These are phyloP conservation scores for Brassica juncea DNA, from an alignment of 345 rosid genomes.

Conservation along the genomic window DNA sequence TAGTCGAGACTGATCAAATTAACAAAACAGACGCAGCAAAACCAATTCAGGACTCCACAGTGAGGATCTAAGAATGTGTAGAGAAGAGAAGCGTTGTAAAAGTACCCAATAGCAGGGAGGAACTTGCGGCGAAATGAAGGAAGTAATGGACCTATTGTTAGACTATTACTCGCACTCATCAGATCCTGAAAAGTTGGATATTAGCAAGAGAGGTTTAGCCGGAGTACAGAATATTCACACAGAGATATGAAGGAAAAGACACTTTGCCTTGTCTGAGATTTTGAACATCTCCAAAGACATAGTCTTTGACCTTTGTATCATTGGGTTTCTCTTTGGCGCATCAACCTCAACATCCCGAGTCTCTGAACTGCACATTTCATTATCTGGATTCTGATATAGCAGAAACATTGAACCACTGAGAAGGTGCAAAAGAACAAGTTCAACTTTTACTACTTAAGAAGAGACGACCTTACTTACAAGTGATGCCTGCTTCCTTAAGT, in stretches of 20 bases:
- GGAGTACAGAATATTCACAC: not conserved
- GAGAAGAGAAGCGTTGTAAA: conserved; percentile 27
- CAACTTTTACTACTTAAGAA: not conserved
- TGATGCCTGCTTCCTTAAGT: conserved; percentile 71
- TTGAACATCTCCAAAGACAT: conserved; percentile 55
- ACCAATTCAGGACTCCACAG: not conserved
- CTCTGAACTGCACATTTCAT: conserved; percentile 49
- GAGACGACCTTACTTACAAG: conserved; percentile 50
- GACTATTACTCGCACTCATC: conserved; percentile 24
- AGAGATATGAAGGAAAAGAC: conserved; percentile 19
- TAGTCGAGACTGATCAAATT: too few relatives aligned
- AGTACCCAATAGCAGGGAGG: conserved; percentile 26
- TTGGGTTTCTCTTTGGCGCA: conserved; percentile 45
- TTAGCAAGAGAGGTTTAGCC: not conserved
- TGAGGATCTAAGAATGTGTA: not conserved
- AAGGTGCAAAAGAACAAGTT: not conserved
- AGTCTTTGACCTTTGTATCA: conserved; percentile 47
- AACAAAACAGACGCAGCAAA: not conserved
- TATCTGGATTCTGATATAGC: conserved; percentile 65
- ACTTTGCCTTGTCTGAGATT: conserved; percentile 43
- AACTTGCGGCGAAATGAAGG: conserved; percentile 18
- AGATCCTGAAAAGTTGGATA: conserved; percentile 21
- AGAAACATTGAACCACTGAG: conserved; percentile 17
- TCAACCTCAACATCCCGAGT: conserved; percentile 31
- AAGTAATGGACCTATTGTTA: not conserved